A percentile compares a stretch with the other conserved stretches of the same genome.
phyloP scores from a whole-genome alignment of 2,329 filamentous ascomycete species.

The Aspergillus sergii region DNA sequence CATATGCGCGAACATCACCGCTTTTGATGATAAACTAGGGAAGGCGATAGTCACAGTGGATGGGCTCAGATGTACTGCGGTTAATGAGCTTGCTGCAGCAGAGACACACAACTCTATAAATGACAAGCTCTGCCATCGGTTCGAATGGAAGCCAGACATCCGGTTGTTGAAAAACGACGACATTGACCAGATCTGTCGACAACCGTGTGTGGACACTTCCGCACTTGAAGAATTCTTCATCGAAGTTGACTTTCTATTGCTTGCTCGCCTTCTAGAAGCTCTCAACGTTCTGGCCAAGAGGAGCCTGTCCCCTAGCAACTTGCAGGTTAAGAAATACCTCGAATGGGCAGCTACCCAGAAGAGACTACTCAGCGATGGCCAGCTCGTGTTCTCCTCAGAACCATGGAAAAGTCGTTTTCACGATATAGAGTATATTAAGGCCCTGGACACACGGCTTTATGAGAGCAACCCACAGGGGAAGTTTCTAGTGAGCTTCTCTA shows the following conservation, averaged over 20 bases:
- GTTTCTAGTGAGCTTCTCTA: background rate
- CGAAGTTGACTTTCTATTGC: background rate
- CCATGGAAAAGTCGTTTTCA: constrained; percentile 7
- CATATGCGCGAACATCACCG: background rate
- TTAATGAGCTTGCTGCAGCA: background rate
- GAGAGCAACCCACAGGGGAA: background rate
- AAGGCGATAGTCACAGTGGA: background rate
- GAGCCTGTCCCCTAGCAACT: background rate
- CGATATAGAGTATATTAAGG: background rate
- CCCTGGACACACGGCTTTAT: background rate
- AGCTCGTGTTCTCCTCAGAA: background rate
- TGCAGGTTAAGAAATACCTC: constrained; percentile 14
- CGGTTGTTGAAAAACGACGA: constrained; percentile 6
- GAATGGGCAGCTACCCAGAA: constrained; percentile 11
- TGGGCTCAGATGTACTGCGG: background rate
- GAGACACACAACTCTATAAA: background rate
- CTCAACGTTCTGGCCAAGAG: background rate
- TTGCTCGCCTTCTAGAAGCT: background rate
- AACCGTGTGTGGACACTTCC: background rate
- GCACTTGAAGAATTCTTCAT: background rate
- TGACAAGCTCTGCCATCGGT: background rate
- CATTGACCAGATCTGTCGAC: background rate
- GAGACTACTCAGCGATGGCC: background rate
- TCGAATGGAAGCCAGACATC: constrained; percentile 18
- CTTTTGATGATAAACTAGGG: background rate